Percentiles rank a stretch among this genome's conserved stretches.
These are phyloP conservation scores for Cystobasidium slooffiae DNA, from an alignment of 1,284 basidiomycete species.

Conservation along the genomic window DNA sequence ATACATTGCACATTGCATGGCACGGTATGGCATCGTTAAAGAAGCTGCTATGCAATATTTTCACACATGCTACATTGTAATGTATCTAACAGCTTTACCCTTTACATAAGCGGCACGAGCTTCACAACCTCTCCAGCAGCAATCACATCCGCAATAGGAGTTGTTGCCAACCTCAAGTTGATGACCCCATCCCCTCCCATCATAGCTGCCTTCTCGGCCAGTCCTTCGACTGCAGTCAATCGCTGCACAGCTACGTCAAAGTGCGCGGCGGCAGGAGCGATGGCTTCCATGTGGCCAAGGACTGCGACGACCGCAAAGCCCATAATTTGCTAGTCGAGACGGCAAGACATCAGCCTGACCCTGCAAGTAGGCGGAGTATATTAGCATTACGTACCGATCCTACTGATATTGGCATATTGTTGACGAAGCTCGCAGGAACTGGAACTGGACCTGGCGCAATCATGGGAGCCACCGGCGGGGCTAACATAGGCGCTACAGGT, in stretches of 20 bases:
- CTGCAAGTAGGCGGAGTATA: too few species aligned
- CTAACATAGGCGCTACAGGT: background rate
- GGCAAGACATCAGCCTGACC: background rate
- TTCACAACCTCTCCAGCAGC: slow-evolving; percentile 33
- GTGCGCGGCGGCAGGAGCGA: slow-evolving; percentile 16
- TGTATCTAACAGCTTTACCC: background rate
- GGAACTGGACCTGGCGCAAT: background rate
- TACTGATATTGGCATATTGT: slow-evolving; percentile 37
- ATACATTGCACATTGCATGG: too few species aligned
- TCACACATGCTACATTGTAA: background rate
- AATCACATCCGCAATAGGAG: slow-evolving; percentile 22
- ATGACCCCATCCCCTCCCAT: slow-evolving; percentile 34
- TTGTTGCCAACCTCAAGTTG: slow-evolving; percentile 30
- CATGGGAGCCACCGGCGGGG: background rate
- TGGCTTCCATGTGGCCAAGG: slow-evolving; percentile 28
- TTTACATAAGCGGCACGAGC: slow-evolving; percentile 21
- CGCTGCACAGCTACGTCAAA: slow-evolving; percentile 34
- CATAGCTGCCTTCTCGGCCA: slow-evolving; percentile 24
- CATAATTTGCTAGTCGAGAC: slow-evolving; percentile 4
- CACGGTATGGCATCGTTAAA: too few species aligned
- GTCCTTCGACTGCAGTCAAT: slow-evolving; percentile 35
- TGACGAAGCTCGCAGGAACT: slow-evolving; percentile 25
- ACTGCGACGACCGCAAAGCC: slow-evolving; percentile 21
- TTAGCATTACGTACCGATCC: slow-evolving; percentile 19
- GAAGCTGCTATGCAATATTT: background rate